These are phyloP conservation scores for Metschnikowia lunata DNA, from an alignment of 805 yeast species.

Conservation along the genomic window DNA sequence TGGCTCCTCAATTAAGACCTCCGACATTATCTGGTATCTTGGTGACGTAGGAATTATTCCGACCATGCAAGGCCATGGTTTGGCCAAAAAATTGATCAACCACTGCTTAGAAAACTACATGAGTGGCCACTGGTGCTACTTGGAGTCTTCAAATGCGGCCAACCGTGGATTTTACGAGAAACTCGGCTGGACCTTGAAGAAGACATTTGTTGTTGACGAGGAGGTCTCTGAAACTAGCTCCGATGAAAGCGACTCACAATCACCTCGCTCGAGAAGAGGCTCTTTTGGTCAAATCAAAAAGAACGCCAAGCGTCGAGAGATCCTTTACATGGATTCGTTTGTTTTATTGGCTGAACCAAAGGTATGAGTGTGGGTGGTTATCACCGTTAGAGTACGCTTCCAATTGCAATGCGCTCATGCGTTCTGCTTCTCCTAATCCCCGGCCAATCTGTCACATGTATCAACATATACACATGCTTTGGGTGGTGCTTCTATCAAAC, in stretches of 20 bases:
- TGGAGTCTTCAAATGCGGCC: slow-evolving; percentile 54
- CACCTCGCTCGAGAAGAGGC: slow-evolving; percentile 12
- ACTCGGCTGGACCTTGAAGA: slow-evolving; percentile 43
- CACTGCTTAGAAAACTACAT: slow-evolving; percentile 46
- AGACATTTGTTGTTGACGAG: slow-evolving; percentile 29
- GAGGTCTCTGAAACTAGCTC: slow-evolving; percentile 16
- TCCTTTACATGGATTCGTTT: slow-evolving; percentile 18
- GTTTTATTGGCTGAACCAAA: slow-evolving; percentile 10
- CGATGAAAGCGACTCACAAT: slow-evolving; percentile 13
- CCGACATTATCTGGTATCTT: slow-evolving; percentile 49
- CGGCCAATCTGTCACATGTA: no score
- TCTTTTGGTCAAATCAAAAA: slow-evolving; percentile 8
- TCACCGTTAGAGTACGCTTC: no score
- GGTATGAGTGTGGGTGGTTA: no score
- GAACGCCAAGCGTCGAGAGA: slow-evolving; percentile 4
- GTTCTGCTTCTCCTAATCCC: no score
- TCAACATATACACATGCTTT: no score
- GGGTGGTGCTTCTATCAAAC: no score
- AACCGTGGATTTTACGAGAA: slow-evolving; percentile 51
- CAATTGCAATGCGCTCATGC: no score
- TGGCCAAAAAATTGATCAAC: slow-evolving; percentile 49
- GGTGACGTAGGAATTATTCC: slow-evolving; percentile 57
- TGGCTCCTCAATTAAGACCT: slow-evolving; percentile 31
- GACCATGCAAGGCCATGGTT: slow-evolving; percentile 54
- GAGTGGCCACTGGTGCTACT: slow-evolving; percentile 37